Base-by-base conservation (phyloP, 179 eudicot species). In the Camellia oleifera region DNA sequence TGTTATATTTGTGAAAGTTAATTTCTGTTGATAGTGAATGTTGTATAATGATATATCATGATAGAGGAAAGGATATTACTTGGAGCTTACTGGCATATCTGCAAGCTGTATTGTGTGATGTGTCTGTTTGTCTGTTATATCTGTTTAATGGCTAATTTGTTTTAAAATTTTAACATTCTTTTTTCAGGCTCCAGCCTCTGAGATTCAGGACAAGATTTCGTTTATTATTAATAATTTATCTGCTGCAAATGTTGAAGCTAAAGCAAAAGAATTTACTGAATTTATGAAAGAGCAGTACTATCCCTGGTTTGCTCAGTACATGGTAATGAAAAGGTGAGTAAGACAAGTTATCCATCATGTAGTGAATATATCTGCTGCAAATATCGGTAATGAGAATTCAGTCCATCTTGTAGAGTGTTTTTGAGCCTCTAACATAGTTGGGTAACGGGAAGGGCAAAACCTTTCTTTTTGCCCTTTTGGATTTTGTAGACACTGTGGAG, bases 261-360 rank as follows among this genome's bases (percentile, higher is more conserved):
- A 94, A 88, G 98, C 96, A 57, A 96, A 88, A 83, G 98, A 95
- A 70, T 90, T 96, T 77, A 83, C 88, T 40, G 97, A 96, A 72
- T 79, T 91, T 77, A 84, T 96, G 81, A 91, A 84, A 72, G 96
- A 92, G 86, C 91, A 89, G 69, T 88, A 87, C 86, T 89, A 85
- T 88, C 93, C 97, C 42, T 96, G 99, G 98, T 94, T 96, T 88
- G 98, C 99, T 0, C 99, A 94, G 82, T 94, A 96, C 88, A 87
- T 96, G 94, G 98, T 96, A 81, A 94, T 96, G 96, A 94, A 94
- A 87, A 94, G 99, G 98, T 96, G 76, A 64, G 63, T n/a, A 32
- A 67, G 48, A 26, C 1, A 7, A 48, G 52, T 48, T 48, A 7
- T 75, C 26, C 6, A n/a, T 11, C 3, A 13, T 4, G 2, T 69